These are phyloP conservation scores for Xylaria sp. DNA, from an alignment of 2,329 filamentous ascomycete species.

Conservation along the genomic window DNA sequence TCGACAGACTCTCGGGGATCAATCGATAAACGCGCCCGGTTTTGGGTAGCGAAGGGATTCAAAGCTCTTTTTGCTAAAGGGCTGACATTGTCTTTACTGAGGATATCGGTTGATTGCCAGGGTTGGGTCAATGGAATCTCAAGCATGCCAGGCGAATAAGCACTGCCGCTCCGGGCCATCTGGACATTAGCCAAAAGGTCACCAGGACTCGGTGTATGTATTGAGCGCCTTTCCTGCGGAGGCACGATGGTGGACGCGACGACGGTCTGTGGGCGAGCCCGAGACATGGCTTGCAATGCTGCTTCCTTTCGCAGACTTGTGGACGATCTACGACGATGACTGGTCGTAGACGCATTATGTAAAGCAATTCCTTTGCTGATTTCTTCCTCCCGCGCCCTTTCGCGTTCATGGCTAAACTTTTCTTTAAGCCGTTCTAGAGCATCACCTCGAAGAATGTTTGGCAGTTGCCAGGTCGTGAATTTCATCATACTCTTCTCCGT, in stretches of 20 bases:
- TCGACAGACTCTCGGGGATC: constrained; percentile 85
- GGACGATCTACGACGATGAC: constrained; percentile 76
- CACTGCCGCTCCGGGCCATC: constrained; percentile 69
- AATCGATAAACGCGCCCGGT: constrained; percentile 61
- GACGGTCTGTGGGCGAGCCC: constrained; percentile 58
- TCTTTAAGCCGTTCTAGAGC: constrained; percentile 88
- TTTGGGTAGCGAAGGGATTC: constrained; percentile 67
- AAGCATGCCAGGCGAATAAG: constrained; percentile 52
- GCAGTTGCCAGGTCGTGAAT: constrained; percentile 90
- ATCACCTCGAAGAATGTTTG: constrained; percentile 87
- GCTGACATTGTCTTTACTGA: constrained; percentile 54
- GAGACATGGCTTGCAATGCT: constrained; percentile 73
- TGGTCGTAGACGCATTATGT: constrained; percentile 77
- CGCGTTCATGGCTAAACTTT: constrained; percentile 87
- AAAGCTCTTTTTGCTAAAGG: constrained; percentile 64
- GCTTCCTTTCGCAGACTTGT: constrained; percentile 83
- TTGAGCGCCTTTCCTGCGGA: constrained; percentile 56
- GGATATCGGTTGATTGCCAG: constrained; percentile 48
- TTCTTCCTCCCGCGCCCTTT: constrained; percentile 83
- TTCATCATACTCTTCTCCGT: constrained; percentile 95
- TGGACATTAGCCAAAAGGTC: constrained; percentile 86
- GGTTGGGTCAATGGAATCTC: constrained; percentile 46
- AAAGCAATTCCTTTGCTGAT: constrained; percentile 92
- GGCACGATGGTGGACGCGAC: constrained; percentile 56
- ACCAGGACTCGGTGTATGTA: constrained; percentile 72